Evolutionary conservation across 805 yeast genomes (phyloP).

Genomic region (Cyberlindnera euphorbiae): DNA sequence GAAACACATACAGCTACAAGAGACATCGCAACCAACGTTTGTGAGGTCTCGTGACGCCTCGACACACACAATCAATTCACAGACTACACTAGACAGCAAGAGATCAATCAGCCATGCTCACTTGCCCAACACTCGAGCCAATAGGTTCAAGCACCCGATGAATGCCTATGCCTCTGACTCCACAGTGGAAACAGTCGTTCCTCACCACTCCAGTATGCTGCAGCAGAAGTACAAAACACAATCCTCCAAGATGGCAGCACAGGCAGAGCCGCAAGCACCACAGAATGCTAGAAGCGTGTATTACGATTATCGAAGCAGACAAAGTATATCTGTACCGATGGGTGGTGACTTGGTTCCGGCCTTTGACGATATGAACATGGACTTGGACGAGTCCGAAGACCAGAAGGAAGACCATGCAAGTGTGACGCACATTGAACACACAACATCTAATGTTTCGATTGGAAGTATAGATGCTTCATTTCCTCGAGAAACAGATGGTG

Average conservation of each 20-base stretch:
- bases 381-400: constrained; percentile 12
- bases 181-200: constrained; percentile 17
- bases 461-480: constrained; percentile 6
- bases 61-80: constrained; percentile 5
- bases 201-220: constrained; percentile 14
- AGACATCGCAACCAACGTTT: constrained; percentile 2
- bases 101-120: neutral
- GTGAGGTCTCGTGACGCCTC: constrained; percentile 16
- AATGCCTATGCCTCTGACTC: constrained; percentile 17
- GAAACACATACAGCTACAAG: constrained; percentile 13
- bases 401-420: constrained; percentile 1
- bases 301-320: constrained; percentile 6
- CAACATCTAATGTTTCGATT: neutral
- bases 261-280: too few relatives aligned
- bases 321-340: constrained; percentile 14
- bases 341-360: constrained; percentile 24
- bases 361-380: constrained; percentile 22
- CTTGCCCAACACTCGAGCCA: neutral
- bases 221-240: constrained; percentile 14
- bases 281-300: too few relatives aligned
- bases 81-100: constrained; percentile 1
- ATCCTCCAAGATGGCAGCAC: too few relatives aligned
- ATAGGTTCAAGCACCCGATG: constrained; percentile 19
- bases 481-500: constrained; percentile 1
- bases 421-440: constrained; percentile 1